These are phyloP conservation scores for Pelargonium fulgidum DNA, from an alignment of 441 rosid genomes.

Conservation along the genomic window DNA sequence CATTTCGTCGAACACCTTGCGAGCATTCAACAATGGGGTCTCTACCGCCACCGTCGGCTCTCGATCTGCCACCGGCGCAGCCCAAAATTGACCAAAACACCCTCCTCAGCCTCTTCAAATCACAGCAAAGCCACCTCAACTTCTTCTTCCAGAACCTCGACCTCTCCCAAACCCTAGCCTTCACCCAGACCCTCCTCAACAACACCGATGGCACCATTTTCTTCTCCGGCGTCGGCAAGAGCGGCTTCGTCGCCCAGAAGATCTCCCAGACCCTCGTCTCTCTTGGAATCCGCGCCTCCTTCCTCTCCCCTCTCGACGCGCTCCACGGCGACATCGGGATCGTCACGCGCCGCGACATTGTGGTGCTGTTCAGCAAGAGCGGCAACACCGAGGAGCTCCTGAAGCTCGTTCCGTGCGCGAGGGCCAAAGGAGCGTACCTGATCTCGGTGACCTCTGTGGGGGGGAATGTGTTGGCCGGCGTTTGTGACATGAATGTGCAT, in stretches of 20 bases:
- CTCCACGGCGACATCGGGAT: slow-evolving; percentile 92
- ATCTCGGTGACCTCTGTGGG: slow-evolving; percentile 69
- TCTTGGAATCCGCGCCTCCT: slow-evolving; percentile 62
- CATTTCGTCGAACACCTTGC: neutral
- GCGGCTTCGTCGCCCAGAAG: slow-evolving; percentile 89
- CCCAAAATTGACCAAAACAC: slow-evolving; percentile 39
- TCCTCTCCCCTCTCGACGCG: slow-evolving; percentile 85
- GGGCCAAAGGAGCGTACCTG: slow-evolving; percentile 59
- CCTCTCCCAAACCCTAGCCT: slow-evolving; percentile 60
- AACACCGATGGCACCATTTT: slow-evolving; percentile 48
- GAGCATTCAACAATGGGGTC: slow-evolving; percentile 43
- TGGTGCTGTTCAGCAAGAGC: slow-evolving; percentile 75
- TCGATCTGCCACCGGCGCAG: slow-evolving; percentile 23
- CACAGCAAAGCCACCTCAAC: slow-evolving; percentile 84
- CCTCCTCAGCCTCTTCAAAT: slow-evolving; percentile 70
- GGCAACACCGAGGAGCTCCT: slow-evolving; percentile 86
- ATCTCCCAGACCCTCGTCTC: slow-evolving; percentile 86
- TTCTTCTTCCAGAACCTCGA: slow-evolving; percentile 77
- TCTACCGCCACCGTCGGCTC: slow-evolving; percentile 30
- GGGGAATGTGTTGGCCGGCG: slow-evolving; percentile 53
- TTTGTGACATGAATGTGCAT: slow-evolving; percentile 74
- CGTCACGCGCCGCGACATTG: slow-evolving; percentile 41
- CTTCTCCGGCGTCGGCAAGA: slow-evolving; percentile 92
- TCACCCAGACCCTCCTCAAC: slow-evolving; percentile 59
- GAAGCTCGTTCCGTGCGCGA: slow-evolving; percentile 78